Base-by-base conservation (phyloP, 148 eudicot species). In the Bassia scoparia region DNA sequence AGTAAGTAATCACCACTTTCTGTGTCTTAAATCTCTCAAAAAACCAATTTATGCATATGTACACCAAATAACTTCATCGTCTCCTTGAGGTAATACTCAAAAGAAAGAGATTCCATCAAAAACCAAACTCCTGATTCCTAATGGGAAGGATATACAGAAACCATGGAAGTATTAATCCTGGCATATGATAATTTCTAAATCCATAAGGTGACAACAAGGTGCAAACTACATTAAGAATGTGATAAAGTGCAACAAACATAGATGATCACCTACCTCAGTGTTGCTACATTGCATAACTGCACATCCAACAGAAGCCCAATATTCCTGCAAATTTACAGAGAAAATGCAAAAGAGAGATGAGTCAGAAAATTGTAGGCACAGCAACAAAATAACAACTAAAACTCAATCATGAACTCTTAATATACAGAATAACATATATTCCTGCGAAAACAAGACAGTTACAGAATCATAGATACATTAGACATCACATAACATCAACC, bases 291-390 rank as follows among this genome's bases (percentile, higher is more conserved):
- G 99, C 97, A 96, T 96, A 76, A 96, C 87, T 7, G 99, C 90
- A 78, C 99, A 96, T 82, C 99, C 99, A 71, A 88, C 99, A 79
- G 99, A 96, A 86, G 96, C 97, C 99, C 99, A 96, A 76, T 96
- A 96, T 70, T 90, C 97, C 98, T 95, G 81, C 72, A 27, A 61
- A 60, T 35, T n/a, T n/a, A n/a, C n/a, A n/a, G n/a, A n/a, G n/a
- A n/a, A n/a, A n/a, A n/a, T n/a, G n/a, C n/a, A n/a, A n/a, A n/a
- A n/a, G n/a, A n/a, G n/a, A n/a, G n/a, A n/a, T n/a, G n/a, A n/a
- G n/a, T n/a, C n/a, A n/a, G n/a, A n/a, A n/a, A n/a, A n/a, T n/a
- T n/a, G n/a, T n/a, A n/a, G n/a, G n/a, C n/a, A 38, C n/a, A 60
- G 53, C 3, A n/a, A 60, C 12, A 52, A 17, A 44, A 52, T 10